A percentile compares a stretch with the other conserved stretches of the same genome.
Conservation (phyloP, 257 asterid species). For the Capsicum rhomboideum region DNA sequence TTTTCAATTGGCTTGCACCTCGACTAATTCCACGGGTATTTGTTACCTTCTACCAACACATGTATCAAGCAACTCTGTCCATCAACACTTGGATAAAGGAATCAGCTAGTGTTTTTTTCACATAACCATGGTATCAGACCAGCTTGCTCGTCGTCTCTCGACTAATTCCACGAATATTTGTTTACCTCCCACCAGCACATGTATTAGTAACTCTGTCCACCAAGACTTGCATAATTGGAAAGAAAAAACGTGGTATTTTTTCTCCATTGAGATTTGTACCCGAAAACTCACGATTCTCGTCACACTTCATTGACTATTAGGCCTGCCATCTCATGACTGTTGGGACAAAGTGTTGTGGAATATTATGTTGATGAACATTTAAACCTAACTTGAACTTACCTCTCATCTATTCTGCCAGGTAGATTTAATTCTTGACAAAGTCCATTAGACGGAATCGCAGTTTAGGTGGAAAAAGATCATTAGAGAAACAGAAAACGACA, state of each 20-base stretch:
- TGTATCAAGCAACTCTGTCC: too few species aligned
- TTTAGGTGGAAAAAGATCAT: neutral
- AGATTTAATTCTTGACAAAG: neutral
- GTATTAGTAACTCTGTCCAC: neutral
- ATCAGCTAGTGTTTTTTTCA: too few species aligned
- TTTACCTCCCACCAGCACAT: too few species aligned
- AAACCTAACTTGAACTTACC: neutral
- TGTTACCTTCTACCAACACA: neutral
- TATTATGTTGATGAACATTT: neutral
- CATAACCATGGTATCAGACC: too few species aligned
- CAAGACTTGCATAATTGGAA: neutral
- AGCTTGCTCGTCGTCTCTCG: too few species aligned
- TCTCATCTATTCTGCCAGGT: neutral
- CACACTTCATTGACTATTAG: neutral
- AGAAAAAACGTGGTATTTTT: neutral
- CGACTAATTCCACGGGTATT: neutral
- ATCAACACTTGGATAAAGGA: too few species aligned
- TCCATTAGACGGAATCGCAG: neutral
- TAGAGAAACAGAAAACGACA: neutral
- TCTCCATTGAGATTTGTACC: neutral
- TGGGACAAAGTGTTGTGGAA: neutral
- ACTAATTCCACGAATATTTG: too few species aligned
- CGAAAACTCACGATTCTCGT: neutral
- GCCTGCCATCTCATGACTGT: neutral
- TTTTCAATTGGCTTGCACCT: neutral